A percentile compares a stretch with the other conserved stretches of the same genome.
Evolutionary conservation across 139 green algal genomes (phyloP).

Genomic region (Trebouxia sp.): DNA sequence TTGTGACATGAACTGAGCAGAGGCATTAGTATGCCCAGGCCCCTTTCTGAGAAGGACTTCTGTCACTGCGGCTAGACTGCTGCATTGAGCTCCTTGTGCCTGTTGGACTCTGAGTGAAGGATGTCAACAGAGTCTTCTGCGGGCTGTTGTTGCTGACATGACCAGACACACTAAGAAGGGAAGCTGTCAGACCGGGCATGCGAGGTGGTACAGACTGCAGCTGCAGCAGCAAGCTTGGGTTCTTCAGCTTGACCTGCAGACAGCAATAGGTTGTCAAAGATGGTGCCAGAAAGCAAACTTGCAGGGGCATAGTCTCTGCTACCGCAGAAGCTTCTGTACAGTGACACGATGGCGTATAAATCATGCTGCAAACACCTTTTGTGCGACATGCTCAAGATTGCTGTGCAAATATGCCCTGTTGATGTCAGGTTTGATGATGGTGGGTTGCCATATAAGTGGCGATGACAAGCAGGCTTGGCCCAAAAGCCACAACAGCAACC

Average conservation of each 20-base stretch:
- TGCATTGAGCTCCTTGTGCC: neutral
- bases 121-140: constrained; percentile 16
- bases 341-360: no score
- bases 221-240: constrained; percentile 66
- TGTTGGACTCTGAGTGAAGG: neutral
- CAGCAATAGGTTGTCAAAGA: neutral
- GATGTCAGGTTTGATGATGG: no score
- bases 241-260: constrained; percentile 68
- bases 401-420: no score
- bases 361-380: no score
- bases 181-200: constrained; percentile 30
- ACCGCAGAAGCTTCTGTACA: neutral
- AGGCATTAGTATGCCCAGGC: neutral
- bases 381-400: no score
- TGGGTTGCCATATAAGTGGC: no score
- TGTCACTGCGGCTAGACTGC: neutral
- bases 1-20: no score
- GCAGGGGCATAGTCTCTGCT: no score
- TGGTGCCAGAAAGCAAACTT: neutral
- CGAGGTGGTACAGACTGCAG: constrained; percentile 58
- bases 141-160: neutral
- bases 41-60: constrained; percentile 2
- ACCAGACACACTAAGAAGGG: neutral
- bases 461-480: no score
- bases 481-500: no score